These are phyloP conservation scores for Asclepias syriaca DNA, from an alignment of 257 asterid species.

Conservation along the genomic window DNA sequence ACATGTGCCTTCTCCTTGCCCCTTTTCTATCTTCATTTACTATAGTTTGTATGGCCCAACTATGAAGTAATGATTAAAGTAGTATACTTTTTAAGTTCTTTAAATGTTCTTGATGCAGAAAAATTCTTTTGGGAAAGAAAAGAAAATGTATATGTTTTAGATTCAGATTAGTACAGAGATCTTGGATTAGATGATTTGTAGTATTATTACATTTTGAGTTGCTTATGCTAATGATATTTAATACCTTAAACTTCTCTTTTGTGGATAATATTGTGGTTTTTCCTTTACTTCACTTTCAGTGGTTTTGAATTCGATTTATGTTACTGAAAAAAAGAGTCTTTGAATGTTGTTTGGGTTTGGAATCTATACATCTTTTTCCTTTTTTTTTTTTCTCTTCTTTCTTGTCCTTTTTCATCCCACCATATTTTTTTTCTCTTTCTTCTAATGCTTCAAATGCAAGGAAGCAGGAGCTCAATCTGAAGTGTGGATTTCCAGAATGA, in stretches of 20 bases:
- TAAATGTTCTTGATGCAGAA: neutral
- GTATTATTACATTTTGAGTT: neutral
- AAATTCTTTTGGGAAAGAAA: neutral
- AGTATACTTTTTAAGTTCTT: neutral
- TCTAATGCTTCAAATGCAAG: slow-evolving; percentile 9
- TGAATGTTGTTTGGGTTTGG: slow-evolving; percentile 3
- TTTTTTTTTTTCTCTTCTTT: no score
- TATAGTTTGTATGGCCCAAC: slow-evolving; percentile 7
- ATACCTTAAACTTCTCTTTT: neutral
- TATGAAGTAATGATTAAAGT: neutral
- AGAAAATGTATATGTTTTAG: neutral
- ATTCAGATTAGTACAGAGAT: neutral
- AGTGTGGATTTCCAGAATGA: neutral
- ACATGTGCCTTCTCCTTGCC: slow-evolving; percentile 8
- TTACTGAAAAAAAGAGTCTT: neutral
- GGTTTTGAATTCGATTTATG: no score
- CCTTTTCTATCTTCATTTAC: slow-evolving; percentile 7
- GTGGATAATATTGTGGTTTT: neutral
- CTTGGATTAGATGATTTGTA: neutral
- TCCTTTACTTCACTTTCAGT: no score
- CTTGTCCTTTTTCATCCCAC: no score
- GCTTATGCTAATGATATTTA: neutral
- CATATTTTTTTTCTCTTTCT: neutral
- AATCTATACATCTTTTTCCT: neutral
- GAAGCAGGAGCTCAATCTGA: neutral